Percentiles rank a stretch among this genome's conserved stretches.
Evolutionary conservation across 257 asterid genomes (phyloP).

Genomic region (Anisodus tanguticus): DNA sequence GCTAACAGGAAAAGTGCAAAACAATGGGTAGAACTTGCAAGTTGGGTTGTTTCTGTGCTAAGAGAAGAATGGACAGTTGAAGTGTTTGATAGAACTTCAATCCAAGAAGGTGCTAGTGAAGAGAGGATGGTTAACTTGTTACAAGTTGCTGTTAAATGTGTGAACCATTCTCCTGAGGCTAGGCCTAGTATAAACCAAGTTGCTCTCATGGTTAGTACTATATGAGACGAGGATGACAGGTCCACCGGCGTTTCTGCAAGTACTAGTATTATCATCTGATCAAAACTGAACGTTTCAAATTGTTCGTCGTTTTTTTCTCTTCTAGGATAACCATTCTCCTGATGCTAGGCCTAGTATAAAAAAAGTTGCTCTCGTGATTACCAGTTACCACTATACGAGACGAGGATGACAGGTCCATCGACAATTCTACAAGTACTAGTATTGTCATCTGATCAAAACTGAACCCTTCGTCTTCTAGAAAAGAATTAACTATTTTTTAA

Average conservation of each 20-base stretch:
- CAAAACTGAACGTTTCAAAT: background rate
- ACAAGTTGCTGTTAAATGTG: conserved; percentile 67
- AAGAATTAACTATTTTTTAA: background rate
- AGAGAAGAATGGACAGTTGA: conserved; percentile 86
- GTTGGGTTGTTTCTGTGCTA: conserved; percentile 73
- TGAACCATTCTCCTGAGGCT: conserved; percentile 41
- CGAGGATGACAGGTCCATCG: conserved; percentile 70
- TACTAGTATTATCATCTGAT: conserved; percentile 20
- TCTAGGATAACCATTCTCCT: background rate
- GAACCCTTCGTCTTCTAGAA: background rate
- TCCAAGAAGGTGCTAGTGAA: conserved; percentile 67
- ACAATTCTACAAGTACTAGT: conserved; percentile 46
- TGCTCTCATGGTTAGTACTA: conserved; percentile 47
- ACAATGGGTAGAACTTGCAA: conserved; percentile 58
- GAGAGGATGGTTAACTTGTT: conserved; percentile 70
- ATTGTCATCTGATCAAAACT: background rate
- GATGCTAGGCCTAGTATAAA: conserved; percentile 59
- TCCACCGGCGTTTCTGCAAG: conserved; percentile 60
- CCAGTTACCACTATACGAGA: conserved; percentile 45
- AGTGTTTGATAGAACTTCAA: conserved; percentile 65
- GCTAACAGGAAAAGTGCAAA: conserved; percentile 64
- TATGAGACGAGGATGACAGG: conserved; percentile 70
- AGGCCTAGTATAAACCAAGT: conserved; percentile 65
- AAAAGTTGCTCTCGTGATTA: conserved; percentile 54
- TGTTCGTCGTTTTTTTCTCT: background rate